Evolutionary conservation across 768 basidiomycete species (phyloP), one percentile per base, ranked within the genome.

Genomic region (Mrakia frigida): DNA sequence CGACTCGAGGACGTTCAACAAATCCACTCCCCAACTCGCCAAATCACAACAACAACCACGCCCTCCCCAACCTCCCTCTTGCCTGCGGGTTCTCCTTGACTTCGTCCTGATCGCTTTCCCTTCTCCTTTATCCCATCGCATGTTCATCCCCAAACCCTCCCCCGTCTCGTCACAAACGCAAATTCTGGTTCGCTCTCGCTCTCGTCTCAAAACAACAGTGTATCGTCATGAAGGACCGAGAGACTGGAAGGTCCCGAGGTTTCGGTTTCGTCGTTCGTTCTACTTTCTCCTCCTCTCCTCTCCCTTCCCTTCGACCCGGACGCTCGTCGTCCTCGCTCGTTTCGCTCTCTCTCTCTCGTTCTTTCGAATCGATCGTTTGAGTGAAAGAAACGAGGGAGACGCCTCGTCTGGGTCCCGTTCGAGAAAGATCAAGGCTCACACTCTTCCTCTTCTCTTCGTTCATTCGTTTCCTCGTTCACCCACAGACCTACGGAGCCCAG

Each of bases 141-240:
- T 71, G 70, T 52, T 35, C 53, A 31, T 43, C 43, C 53, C 53
- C 28, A 28, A 41, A 71, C 28, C 69, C 50, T 6, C 21, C 50
- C 33, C 14, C 70, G 28, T 68, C 65, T 61, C 60, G 60, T 61
- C 67, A 41, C 69, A 70, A 70, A 70, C 69, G 69, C 41, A 70
- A 46, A 70, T 70, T 33, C 50, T 41, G 35, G 69, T 43, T 50
- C 68, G 74, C 70, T 43, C 61, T 50, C 37, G 23, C 41, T 65
- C 70, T 70, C 56, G 31, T 35, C 39, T 43, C 50, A 35, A 14
- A 37, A 46, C 37, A n/a, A 73, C 85, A 97, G 93, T 92, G 91
- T 81, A 94, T 96, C 85, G 94, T 96, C 84, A 96, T 96, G 94
- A 91, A 93, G 86, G 95, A 98, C 86, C 93, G 94, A 83, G 96